These are phyloP conservation scores for Trapa bicornis DNA, from an alignment of 345 rosid genomes.

Conservation along the genomic window DNA sequence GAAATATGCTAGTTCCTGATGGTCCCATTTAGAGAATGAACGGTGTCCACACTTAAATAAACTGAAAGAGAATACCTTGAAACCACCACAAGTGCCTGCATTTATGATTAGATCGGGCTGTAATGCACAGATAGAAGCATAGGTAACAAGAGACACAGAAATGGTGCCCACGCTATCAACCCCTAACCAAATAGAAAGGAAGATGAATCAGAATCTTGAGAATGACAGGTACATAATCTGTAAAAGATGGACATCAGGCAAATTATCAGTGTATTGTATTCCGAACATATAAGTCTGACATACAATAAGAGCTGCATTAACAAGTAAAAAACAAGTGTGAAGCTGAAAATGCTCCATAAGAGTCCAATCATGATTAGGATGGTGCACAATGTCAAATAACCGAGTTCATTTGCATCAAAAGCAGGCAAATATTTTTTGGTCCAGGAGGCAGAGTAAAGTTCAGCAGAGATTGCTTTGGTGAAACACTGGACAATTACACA, in stretches of 20 bases:
- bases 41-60: background rate
- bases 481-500: background rate
- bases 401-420: background rate
- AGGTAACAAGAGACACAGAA: conserved; percentile 77
- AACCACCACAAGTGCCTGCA: conserved; percentile 95
- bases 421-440: background rate
- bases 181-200: conserved; percentile 31
- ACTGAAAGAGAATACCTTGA: conserved; percentile 39
- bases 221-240: background rate
- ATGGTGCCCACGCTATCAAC: conserved; percentile 82
- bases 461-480: background rate
- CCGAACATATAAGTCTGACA: background rate
- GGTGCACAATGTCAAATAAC: background rate
- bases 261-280: background rate
- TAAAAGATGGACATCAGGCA: background rate
- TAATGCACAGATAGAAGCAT: conserved; percentile 65
- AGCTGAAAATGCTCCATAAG: background rate
- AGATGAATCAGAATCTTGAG: background rate
- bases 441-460: background rate
- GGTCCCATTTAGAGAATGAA: background rate
- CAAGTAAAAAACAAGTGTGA: background rate
- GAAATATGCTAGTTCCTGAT: background rate
- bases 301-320: background rate
- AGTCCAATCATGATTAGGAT: no score
- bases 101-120: conserved; percentile 70